Conservation (phyloP, 1,284 basidiomycete species). For the Ganoderma sp. region DNA sequence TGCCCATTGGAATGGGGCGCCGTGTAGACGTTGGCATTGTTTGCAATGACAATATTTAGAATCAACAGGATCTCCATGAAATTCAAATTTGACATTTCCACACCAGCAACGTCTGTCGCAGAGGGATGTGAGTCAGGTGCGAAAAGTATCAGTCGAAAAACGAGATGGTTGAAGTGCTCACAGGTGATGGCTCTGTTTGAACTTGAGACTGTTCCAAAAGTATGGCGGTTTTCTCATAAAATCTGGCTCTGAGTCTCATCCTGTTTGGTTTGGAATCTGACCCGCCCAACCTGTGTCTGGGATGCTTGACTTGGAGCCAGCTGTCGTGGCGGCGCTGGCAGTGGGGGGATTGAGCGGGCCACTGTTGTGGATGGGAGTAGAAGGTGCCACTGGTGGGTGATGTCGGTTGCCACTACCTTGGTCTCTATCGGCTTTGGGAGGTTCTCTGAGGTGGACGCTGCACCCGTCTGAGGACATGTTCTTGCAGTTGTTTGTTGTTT, state of each 20-base stretch:
- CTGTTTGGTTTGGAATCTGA: constrained; percentile 38
- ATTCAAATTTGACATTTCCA: constrained; percentile 41
- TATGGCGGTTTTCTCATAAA: constrained; percentile 44
- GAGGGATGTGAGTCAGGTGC: too few species aligned
- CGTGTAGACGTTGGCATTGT: constrained; percentile 42
- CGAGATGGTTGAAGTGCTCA: constrained; percentile 22
- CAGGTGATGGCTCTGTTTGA: constrained; percentile 40
- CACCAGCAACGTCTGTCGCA: constrained; percentile 42
- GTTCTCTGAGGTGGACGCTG: constrained; percentile 8
- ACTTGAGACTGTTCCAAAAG: constrained; percentile 38
- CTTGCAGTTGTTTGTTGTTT: background rate
- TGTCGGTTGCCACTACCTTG: constrained; percentile 31
- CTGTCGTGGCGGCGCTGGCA: constrained; percentile 20
- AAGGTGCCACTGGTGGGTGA: constrained; percentile 19
- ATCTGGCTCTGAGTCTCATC: constrained; percentile 38
- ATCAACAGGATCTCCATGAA: constrained; percentile 43
- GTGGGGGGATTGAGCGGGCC: too few species aligned
- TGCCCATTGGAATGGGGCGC: constrained; percentile 46
- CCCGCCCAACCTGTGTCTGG: constrained; percentile 42
- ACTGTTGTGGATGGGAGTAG: too few species aligned
- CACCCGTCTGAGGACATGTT: background rate
- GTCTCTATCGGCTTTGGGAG: constrained; percentile 8
- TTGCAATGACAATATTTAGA: constrained; percentile 44
- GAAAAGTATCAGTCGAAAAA: too few species aligned
- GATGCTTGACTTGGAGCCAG: constrained; percentile 10